These are phyloP conservation scores for Nicotiana rustica DNA, from an alignment of 305 asterid genomes.

Conservation along the genomic window DNA sequence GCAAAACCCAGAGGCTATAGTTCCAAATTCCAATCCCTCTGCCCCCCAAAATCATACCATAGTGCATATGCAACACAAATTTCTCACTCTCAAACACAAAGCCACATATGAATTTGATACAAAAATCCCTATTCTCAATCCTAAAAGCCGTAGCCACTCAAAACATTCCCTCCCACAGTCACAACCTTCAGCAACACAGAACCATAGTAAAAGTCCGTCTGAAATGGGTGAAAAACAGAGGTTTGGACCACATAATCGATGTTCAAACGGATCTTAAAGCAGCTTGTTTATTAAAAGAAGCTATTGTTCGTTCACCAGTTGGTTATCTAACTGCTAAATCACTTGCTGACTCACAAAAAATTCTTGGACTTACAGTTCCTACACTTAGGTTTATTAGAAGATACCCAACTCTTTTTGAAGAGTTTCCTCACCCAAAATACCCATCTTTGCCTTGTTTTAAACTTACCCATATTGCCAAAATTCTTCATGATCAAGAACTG, in stretches of 20 bases:
- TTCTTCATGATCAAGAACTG: constrained; percentile 67
- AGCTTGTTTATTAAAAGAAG: constrained; percentile 77
- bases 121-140: neutral
- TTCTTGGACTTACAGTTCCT: constrained; percentile 79
- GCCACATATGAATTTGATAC: neutral
- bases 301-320: constrained; percentile 66
- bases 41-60: neutral
- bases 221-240: constrained; percentile 90
- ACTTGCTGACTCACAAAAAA: constrained; percentile 69
- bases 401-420: constrained; percentile 84
- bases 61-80: neutral
- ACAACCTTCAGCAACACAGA: constrained; percentile 50
- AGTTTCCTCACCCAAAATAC: constrained; percentile 88
- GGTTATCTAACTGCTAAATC: constrained; percentile 69
- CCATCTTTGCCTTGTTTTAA: constrained; percentile 76
- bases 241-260: constrained; percentile 79
- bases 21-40: too few species aligned
- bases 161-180: neutral
- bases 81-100: neutral
- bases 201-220: constrained; percentile 71
- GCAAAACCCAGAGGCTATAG: too few species aligned
- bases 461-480: constrained; percentile 64
- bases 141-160: neutral
- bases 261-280: constrained; percentile 87
- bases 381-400: constrained; percentile 78